Conservation (phyloP, 768 basidiomycete genomes). For the Stropharia rugosoannulata region DNA sequence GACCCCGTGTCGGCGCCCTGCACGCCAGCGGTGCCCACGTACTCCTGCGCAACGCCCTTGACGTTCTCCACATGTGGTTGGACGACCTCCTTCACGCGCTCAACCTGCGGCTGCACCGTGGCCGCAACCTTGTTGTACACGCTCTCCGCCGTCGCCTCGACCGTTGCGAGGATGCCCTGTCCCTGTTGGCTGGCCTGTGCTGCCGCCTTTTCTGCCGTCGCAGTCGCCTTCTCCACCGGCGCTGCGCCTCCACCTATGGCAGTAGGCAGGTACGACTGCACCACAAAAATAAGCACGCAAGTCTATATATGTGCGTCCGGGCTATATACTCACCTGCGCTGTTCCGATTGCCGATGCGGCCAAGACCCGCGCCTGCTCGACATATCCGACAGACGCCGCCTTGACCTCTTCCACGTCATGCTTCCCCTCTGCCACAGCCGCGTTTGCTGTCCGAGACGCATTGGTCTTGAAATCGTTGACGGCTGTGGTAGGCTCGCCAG, state of each 20-base stretch:
- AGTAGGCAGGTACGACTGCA: constrained; percentile 26
- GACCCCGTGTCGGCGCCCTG: constrained; percentile 1
- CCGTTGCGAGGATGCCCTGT: constrained; percentile 25
- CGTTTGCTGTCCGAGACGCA: constrained; percentile 40
- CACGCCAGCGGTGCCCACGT: constrained; percentile 12
- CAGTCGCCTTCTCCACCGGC: neutral
- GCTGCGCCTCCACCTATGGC: constrained; percentile 22
- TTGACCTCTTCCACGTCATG: constrained; percentile 46
- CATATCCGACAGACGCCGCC: constrained; percentile 43
- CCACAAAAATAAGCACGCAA: neutral
- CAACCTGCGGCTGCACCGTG: constrained; percentile 12
- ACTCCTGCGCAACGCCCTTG: constrained; percentile 32
- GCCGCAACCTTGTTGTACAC: constrained; percentile 3
- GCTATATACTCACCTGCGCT: constrained; percentile 18
- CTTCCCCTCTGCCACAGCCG: constrained; percentile 58
- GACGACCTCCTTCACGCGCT: constrained; percentile 13
- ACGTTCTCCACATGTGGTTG: constrained; percentile 24
- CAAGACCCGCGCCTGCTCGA: constrained; percentile 53
- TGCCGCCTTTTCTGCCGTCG: neutral
- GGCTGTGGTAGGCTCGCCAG: constrained; percentile 33
- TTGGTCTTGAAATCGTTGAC: constrained; percentile 34
- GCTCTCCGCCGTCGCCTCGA: constrained; percentile 29
- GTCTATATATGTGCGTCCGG: neutral
- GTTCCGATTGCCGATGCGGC: constrained; percentile 29
- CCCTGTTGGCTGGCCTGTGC: neutral